These are phyloP conservation scores for Eucalyptus decipiens DNA, from an alignment of 345 rosid genomes.

Conservation along the genomic window DNA sequence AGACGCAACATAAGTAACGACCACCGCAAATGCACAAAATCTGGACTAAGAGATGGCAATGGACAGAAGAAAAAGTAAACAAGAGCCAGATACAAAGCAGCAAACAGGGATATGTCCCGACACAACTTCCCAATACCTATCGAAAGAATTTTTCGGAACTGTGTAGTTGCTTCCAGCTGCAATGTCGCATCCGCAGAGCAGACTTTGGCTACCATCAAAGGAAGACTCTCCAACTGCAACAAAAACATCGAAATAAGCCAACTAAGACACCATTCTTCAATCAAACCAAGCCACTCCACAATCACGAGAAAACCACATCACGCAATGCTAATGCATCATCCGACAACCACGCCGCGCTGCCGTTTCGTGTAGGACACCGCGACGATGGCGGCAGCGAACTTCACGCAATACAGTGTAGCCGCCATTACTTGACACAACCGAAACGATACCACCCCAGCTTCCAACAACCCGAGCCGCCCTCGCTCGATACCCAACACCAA, in stretches of 20 bases:
- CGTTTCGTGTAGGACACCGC: not conserved
- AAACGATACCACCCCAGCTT: not conserved
- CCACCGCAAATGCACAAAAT: not conserved
- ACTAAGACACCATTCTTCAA: not conserved
- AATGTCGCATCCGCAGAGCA: constrained; percentile 35
- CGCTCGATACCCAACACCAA: not conserved
- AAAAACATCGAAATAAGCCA: not conserved
- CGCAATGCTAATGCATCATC: not conserved
- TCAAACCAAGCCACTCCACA: not conserved
- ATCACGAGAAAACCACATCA: not conserved
- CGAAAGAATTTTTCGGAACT: constrained; percentile 78
- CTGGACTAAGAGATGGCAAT: not conserved
- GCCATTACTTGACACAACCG: not conserved
- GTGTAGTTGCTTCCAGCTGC: constrained; percentile 83
- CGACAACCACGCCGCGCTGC: not conserved
- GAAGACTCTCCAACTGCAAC: constrained; percentile 71
- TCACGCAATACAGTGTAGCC: not conserved
- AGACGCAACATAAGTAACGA: not conserved
- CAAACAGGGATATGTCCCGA: not conserved
- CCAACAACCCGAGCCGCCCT: not conserved
- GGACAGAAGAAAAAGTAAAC: not conserved
- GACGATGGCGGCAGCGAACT: not conserved
- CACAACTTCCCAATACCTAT: constrained; percentile 26
- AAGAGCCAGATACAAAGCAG: not conserved
- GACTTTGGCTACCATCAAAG: constrained; percentile 57